A percentile compares a stretch with the other conserved stretches of the same genome.
phyloP scores from a whole-genome alignment of 768 basidiomycete species.

The Termitomyces sp. region DNA sequence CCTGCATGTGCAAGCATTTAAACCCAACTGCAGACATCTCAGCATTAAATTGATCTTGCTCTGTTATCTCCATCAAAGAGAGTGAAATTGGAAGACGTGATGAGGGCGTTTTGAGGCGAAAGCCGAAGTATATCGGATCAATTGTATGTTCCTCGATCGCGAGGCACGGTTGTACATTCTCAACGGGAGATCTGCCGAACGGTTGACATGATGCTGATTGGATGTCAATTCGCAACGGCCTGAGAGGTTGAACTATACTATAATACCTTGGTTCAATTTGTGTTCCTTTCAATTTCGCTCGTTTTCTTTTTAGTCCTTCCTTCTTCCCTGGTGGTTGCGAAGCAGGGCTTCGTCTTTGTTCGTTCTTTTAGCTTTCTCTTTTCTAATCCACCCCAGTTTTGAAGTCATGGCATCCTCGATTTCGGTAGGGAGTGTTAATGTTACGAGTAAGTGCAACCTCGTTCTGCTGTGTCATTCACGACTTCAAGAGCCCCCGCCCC shows the following conservation, averaged over 20 bases:
- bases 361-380: not conserved
- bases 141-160: no score
- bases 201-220: not conserved
- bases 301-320: conserved; percentile 1
- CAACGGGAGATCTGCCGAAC: no score
- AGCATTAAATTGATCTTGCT: not conserved
- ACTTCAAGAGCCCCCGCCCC: no score
- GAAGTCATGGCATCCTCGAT: conserved; percentile 3
- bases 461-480: not conserved
- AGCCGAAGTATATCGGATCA: no score
- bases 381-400: not conserved
- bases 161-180: no score
- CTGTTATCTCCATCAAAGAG: not conserved
- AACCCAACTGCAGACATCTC: not conserved
- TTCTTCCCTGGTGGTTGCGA: conserved; percentile 8
- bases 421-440: not conserved
- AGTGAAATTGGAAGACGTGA: not conserved
- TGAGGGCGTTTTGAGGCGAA: no score
- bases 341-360: conserved; percentile 13
- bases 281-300: not conserved
- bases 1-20: not conserved
- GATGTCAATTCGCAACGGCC: not conserved
- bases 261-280: not conserved
- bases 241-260: no score
- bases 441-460: not conserved